phyloP scores from a whole-genome alignment of 306 rosid species.

The Vigna unguiculata region DNA sequence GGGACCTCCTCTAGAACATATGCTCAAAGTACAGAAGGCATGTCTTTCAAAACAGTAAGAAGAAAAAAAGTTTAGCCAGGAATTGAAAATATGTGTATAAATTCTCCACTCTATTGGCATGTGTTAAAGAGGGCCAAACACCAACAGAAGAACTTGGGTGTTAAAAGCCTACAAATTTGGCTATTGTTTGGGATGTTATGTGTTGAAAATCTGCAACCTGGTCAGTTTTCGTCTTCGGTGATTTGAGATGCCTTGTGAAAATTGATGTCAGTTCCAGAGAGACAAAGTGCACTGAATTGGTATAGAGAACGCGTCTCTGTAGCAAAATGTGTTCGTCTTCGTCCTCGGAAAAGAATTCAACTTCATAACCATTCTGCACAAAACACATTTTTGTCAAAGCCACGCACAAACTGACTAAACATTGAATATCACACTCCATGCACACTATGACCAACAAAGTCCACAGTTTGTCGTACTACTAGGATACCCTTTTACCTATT shows the following conservation, averaged over 20 bases:
- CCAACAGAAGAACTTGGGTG: constrained; percentile 49
- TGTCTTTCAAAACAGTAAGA: constrained; percentile 8
- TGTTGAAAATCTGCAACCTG: constrained; percentile 37
- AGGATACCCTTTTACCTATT: constrained; percentile 8
- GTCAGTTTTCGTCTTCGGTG: constrained; percentile 40
- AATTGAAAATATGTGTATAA: constrained; percentile 33
- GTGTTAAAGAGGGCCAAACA: constrained; percentile 45
- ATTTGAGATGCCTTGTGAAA: constrained; percentile 46
- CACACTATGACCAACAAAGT: not conserved
- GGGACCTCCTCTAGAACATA: constrained; percentile 33
- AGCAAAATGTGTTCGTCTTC: constrained; percentile 49
- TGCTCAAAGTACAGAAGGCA: constrained; percentile 18
- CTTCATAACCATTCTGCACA: constrained; percentile 46
- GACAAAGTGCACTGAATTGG: constrained; percentile 48
- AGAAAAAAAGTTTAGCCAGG: constrained; percentile 37
- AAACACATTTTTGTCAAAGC: constrained; percentile 12
- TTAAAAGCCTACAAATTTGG: constrained; percentile 40
- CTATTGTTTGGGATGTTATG: constrained; percentile 34
- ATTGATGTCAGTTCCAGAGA: constrained; percentile 52
- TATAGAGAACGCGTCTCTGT: constrained; percentile 39
- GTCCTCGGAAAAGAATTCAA: constrained; percentile 53
- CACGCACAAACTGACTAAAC: constrained; percentile 32
- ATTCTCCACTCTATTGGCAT: constrained; percentile 48
- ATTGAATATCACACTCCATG: not conserved
- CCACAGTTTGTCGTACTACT: not conserved